These are phyloP conservation scores for Wakefieldia striispora DNA, from an alignment of 768 basidiomycete species.

Conservation along the genomic window DNA sequence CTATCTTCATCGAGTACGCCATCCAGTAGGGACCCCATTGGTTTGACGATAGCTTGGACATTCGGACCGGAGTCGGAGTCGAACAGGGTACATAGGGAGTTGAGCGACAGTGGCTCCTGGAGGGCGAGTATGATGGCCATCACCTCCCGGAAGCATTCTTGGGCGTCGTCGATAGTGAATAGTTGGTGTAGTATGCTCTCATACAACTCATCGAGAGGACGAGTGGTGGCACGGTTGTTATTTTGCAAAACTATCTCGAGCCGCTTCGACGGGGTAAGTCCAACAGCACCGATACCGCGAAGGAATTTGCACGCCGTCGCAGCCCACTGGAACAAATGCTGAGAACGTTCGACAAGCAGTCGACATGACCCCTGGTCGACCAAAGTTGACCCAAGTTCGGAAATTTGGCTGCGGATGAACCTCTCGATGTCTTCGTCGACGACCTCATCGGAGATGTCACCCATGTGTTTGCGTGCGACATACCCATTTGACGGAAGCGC, in stretches of 20 bases:
- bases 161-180: background rate
- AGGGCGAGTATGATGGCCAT: background rate
- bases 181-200: background rate
- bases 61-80: background rate
- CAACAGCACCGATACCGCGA: background rate
- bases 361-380: background rate
- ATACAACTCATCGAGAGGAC: background rate
- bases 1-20: background rate
- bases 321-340: background rate
- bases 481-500: no score
- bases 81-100: background rate
- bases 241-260: background rate
- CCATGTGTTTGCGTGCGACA: no score
- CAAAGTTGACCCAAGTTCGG: no score
- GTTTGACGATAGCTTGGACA: background rate
- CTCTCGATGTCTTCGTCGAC: constrained; percentile 1
- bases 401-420: no score
- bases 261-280: background rate
- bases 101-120: background rate
- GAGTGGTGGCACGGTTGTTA: background rate
- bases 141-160: background rate
- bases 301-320: background rate
- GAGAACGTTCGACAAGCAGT: no score
- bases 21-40: background rate
- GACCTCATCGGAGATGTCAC: background rate